Conservation (phyloP, 768 basidiomycete genomes). For the Sarcomyxa edulis region DNA sequence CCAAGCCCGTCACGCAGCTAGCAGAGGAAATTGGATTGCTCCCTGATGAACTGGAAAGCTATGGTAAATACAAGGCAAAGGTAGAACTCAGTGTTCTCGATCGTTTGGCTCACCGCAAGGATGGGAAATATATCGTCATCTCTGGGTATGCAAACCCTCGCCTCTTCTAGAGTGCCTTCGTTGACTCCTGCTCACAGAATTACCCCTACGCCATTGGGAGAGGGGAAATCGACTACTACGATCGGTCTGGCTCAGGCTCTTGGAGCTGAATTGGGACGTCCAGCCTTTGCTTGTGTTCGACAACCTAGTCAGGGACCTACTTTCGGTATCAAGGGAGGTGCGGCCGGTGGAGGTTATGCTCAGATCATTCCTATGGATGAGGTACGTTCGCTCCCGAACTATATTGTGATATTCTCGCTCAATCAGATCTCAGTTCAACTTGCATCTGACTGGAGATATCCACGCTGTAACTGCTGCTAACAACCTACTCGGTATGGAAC, state of each 20-base stretch:
- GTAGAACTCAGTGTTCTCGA: constrained; percentile 87
- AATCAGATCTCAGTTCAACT: constrained; percentile 66
- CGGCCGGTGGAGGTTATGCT: constrained; percentile 96
- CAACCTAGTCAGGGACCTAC: constrained; percentile 99
- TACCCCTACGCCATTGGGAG: constrained; percentile 94
- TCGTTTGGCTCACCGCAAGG: constrained; percentile 75
- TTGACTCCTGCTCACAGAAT: constrained; percentile 46
- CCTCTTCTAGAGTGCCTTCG: constrained; percentile 2
- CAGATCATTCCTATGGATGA: constrained; percentile 99
- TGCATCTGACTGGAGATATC: constrained; percentile 95
- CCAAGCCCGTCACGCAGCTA: constrained; percentile 81
- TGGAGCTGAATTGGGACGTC: constrained; percentile 88
- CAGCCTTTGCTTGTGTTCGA: constrained; percentile 93
- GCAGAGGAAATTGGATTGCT: constrained; percentile 86
- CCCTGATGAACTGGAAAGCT: constrained; percentile 85
- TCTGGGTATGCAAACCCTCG: constrained; percentile 58
- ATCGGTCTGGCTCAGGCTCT: constrained; percentile 96
- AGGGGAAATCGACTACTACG: constrained; percentile 98
- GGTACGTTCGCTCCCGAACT: constrained; percentile 29
- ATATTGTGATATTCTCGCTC: constrained; percentile 1
- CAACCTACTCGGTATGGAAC: constrained; percentile 75
- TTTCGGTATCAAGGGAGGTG: constrained; percentile 98
- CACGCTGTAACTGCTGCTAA: constrained; percentile 98
- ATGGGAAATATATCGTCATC: constrained; percentile 96
- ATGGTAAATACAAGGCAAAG: constrained; percentile 97